phyloP scores from a whole-genome alignment of 495 filamentous ascomycete species.

The Penicillium coprophilum region DNA sequence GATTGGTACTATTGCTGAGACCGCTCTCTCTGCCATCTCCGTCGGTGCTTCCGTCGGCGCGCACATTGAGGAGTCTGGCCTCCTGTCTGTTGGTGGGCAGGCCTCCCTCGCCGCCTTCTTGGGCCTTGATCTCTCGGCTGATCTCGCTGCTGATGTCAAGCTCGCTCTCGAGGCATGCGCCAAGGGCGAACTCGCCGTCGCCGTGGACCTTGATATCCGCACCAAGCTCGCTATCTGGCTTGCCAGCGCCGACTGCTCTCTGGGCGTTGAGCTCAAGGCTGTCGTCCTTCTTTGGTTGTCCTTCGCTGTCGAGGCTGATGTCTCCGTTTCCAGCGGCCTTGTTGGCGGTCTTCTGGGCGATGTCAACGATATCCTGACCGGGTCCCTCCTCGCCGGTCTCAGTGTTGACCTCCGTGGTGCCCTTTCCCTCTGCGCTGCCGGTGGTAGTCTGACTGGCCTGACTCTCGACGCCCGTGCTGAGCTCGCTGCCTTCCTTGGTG shows the following conservation, averaged over 20 bases:
- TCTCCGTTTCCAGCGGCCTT: slow-evolving; percentile 31
- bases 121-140: slow-evolving; percentile 27
- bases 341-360: slow-evolving; percentile 30
- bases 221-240: slow-evolving; percentile 42
- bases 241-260: slow-evolving; percentile 35
- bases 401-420: slow-evolving; percentile 39
- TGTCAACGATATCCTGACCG: slow-evolving; percentile 34
- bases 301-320: slow-evolving; percentile 32
- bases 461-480: slow-evolving; percentile 40
- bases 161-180: slow-evolving; percentile 34
- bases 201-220: slow-evolving; percentile 33
- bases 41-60: slow-evolving; percentile 38
- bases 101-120: slow-evolving; percentile 41
- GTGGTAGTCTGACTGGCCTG: slow-evolving; percentile 37
- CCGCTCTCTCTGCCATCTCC: slow-evolving; percentile 37
- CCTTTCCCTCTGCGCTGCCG: slow-evolving; percentile 35
- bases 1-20: slow-evolving; percentile 30
- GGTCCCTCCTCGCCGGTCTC: slow-evolving; percentile 29
- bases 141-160: slow-evolving; percentile 33
- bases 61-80: slow-evolving; percentile 34
- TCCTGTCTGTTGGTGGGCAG: slow-evolving; percentile 32
- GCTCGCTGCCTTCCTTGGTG: slow-evolving; percentile 43
- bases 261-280: slow-evolving; percentile 45
- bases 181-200: slow-evolving; percentile 34
- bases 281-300: slow-evolving; percentile 46